Evolutionary conservation across 2,329 filamentous ascomycete genomes (phyloP).

Genomic region (Metarhizium guizhouense): DNA sequence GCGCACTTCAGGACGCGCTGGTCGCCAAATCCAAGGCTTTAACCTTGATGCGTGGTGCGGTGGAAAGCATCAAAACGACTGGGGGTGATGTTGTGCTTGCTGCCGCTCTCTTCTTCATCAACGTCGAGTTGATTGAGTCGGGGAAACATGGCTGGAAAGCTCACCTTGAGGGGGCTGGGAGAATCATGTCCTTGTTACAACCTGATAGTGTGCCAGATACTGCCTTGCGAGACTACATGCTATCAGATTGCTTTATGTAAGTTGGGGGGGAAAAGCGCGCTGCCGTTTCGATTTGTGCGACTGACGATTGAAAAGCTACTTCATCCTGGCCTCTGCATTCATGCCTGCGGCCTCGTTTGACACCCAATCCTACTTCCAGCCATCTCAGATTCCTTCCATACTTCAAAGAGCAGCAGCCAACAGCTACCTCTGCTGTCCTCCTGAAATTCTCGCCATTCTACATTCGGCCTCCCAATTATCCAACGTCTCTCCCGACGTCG

Average conservation of each 20-base stretch:
- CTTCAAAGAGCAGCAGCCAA: conserved; percentile 31
- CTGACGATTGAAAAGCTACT: conserved; percentile 24
- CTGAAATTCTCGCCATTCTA: conserved; percentile 33
- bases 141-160: conserved; percentile 38
- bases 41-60: conserved; percentile 28
- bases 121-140: conserved; percentile 41
- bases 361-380: conserved; percentile 24
- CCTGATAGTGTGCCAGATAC: conserved; percentile 23
- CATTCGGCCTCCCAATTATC: conserved; percentile 33
- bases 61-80: conserved; percentile 27
- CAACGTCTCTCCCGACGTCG: conserved; percentile 15
- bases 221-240: conserved; percentile 32
- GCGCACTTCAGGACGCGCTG: conserved; percentile 33
- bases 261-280: conserved; percentile 6
- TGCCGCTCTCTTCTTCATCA: conserved; percentile 39
- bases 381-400: conserved; percentile 26
- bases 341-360: conserved; percentile 21
- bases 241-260: conserved; percentile 39
- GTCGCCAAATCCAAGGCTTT: conserved; percentile 37
- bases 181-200: conserved; percentile 32
- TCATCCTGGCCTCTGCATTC: conserved; percentile 36
- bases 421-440: conserved; percentile 38
- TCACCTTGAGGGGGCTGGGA: conserved; percentile 36
- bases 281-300: background rate
- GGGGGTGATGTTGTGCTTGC: conserved; percentile 34